These are phyloP conservation scores for Pythium brassicae DNA, from an alignment of 352 stramenopile genomes.

Conservation along the genomic window DNA sequence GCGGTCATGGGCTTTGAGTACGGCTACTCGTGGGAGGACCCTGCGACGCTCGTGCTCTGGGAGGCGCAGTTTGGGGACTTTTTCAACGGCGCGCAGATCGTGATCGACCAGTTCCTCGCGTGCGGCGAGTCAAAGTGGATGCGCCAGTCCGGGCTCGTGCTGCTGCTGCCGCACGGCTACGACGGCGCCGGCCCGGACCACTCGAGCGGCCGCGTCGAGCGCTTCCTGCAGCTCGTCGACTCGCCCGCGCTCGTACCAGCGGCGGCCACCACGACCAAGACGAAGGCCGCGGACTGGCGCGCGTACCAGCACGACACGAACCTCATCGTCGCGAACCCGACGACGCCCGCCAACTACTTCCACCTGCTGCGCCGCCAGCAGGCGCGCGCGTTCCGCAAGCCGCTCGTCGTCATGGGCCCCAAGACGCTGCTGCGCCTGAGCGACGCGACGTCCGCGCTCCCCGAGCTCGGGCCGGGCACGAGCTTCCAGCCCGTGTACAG, in stretches of 20 bases:
- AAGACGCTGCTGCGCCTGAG: conserved; percentile 73
- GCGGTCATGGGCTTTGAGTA: conserved; percentile 89
- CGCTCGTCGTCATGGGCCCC: conserved; percentile 67
- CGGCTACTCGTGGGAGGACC: conserved; percentile 86
- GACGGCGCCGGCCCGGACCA: conserved; percentile 87
- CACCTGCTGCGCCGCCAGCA: conserved; percentile 92
- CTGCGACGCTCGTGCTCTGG: conserved; percentile 82
- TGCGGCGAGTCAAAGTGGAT: conserved; percentile 89
- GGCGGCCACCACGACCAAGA: conserved; percentile 1
- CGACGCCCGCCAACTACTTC: conserved; percentile 95
- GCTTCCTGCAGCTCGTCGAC: conserved; percentile 86
- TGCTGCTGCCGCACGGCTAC: conserved; percentile 86
- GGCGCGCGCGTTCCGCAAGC: conserved; percentile 68
- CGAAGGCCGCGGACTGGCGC: conserved; percentile 45
- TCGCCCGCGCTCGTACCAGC: conserved; percentile 43
- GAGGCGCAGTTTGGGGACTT: conserved; percentile 91
- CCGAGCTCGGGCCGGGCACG: conserved; percentile 52
- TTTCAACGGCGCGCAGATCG: conserved; percentile 84
- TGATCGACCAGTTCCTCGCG: conserved; percentile 88
- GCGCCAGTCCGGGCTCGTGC: conserved; percentile 76
- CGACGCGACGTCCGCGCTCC: conserved; percentile 61
- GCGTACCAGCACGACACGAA: conserved; percentile 74
- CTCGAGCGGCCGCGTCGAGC: conserved; percentile 77
- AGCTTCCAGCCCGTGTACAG: conserved; percentile 65
- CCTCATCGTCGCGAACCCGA: conserved; percentile 81